Conservation (phyloP, 208 protist genomes). For the Leishmania amazonensis region DNA sequence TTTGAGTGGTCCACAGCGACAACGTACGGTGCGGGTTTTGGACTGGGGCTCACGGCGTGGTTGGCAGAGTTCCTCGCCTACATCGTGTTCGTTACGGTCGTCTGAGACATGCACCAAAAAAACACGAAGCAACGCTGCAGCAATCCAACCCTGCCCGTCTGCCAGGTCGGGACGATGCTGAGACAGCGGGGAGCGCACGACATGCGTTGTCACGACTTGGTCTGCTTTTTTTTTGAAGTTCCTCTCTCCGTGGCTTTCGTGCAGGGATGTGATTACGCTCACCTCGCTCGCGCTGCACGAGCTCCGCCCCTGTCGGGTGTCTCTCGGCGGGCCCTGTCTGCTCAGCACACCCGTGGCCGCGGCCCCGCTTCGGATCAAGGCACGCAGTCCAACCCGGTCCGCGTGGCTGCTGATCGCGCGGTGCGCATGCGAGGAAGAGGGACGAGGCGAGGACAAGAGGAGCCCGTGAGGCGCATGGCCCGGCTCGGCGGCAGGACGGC, state of each 20-base stretch:
- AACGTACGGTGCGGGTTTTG: constrained; percentile 78
- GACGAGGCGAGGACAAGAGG: neutral
- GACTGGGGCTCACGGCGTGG: constrained; percentile 62
- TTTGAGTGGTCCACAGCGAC: constrained; percentile 10
- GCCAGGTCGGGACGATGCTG: neutral
- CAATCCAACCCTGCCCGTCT: neutral
- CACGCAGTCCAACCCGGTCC: too few relatives aligned
- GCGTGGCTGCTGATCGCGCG: too few relatives aligned
- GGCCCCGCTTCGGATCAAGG: too few relatives aligned
- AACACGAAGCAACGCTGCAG: neutral
- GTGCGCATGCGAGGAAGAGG: too few relatives aligned
- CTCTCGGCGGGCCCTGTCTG: too few relatives aligned
- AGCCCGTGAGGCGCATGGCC: neutral
- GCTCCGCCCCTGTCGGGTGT: neutral
- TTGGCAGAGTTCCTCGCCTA: constrained; percentile 38
- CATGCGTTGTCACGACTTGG: neutral
- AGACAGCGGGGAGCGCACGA: neutral
- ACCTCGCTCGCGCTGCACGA: neutral
- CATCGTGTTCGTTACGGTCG: constrained; percentile 34
- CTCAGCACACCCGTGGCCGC: too few relatives aligned
- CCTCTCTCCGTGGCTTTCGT: neutral
- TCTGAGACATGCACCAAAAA: constrained; percentile 8
- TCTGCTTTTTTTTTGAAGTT: neutral
- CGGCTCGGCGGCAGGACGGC: neutral
- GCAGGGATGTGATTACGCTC: neutral